These are phyloP conservation scores for Candida succiphila DNA, from an alignment of 805 yeast species.

Conservation along the genomic window DNA sequence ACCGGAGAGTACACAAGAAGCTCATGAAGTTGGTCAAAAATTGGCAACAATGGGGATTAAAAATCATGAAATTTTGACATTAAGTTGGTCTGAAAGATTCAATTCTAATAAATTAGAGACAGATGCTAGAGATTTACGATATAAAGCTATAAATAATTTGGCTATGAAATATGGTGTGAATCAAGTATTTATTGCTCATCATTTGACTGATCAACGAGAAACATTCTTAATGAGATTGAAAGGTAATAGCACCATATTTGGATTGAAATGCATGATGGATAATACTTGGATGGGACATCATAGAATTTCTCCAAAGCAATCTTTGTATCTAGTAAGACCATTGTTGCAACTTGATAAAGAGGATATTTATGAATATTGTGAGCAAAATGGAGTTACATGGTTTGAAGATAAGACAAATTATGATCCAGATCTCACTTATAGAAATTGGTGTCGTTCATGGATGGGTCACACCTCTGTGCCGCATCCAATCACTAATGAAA, in stretches of 20 bases:
- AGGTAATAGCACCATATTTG: constrained; percentile 37
- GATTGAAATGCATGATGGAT: constrained; percentile 57
- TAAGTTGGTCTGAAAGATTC: constrained; percentile 2
- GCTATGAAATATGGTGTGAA: constrained; percentile 27
- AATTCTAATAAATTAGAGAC: constrained; percentile 29
- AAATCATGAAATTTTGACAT: neutral
- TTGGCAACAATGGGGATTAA: neutral
- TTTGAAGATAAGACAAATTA: constrained; percentile 62
- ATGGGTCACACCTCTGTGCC: constrained; percentile 1
- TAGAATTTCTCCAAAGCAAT: constrained; percentile 19
- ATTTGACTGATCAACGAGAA: constrained; percentile 62
- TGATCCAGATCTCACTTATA: constrained; percentile 39
- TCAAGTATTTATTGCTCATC: constrained; percentile 55
- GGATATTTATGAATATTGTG: constrained; percentile 37
- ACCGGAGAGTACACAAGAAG: constrained; percentile 38
- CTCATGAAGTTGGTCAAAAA: constrained; percentile 22
- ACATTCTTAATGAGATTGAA: constrained; percentile 50
- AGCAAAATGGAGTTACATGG: constrained; percentile 36
- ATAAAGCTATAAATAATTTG: constrained; percentile 28
- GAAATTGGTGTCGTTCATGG: constrained; percentile 32
- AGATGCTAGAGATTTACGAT: constrained; percentile 48
- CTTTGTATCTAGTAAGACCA: constrained; percentile 39
- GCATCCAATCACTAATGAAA: neutral
- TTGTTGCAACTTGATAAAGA: constrained; percentile 35
- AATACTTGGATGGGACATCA: no score